phyloP scores from a whole-genome alignment of 2,329 filamentous ascomycete genomes.

The Aspergillus luchuensis region DNA sequence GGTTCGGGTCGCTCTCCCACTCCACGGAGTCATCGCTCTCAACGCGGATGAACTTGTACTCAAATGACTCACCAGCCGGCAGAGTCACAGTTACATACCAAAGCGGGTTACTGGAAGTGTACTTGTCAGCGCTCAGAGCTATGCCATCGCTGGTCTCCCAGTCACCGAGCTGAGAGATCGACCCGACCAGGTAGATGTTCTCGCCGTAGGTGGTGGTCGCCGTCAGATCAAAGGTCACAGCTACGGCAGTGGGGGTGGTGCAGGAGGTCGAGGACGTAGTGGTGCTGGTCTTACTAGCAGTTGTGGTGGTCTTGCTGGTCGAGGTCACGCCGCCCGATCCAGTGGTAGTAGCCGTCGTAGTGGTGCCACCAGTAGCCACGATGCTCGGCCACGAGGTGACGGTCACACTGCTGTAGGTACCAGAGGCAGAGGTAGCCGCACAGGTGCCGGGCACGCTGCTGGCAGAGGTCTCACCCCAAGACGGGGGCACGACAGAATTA shows the following conservation, averaged over 20 bases:
- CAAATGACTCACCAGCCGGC: constrained; percentile 56
- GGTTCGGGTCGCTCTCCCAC: constrained; percentile 65
- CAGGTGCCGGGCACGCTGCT: constrained; percentile 37
- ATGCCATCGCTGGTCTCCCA: constrained; percentile 62
- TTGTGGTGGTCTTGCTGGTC: constrained; percentile 21
- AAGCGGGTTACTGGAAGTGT: constrained; percentile 61
- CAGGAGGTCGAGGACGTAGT: constrained; percentile 17
- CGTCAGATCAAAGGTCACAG: constrained; percentile 64
- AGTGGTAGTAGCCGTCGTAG: constrained; percentile 29
- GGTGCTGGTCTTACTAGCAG: constrained; percentile 17
- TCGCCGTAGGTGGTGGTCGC: constrained; percentile 63
- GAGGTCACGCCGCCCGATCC: constrained; percentile 37
- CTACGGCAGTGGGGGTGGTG: constrained; percentile 46
- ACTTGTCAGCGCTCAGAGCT: constrained; percentile 59
- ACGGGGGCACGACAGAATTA: constrained; percentile 33
- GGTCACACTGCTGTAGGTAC: constrained; percentile 37
- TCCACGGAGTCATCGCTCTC: constrained; percentile 54
- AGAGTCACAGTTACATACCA: constrained; percentile 64
- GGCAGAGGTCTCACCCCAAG: constrained; percentile 38
- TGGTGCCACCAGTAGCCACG: constrained; percentile 34
- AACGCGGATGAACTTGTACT: constrained; percentile 71
- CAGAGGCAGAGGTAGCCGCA: constrained; percentile 32
- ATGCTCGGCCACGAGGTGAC: constrained; percentile 37
- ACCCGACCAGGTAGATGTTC: constrained; percentile 67
- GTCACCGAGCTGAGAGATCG: constrained; percentile 59